These are phyloP conservation scores for Actinomortierella ambigua DNA, from an alignment of 371 early-diverging fungal genomes.

Conservation along the genomic window DNA sequence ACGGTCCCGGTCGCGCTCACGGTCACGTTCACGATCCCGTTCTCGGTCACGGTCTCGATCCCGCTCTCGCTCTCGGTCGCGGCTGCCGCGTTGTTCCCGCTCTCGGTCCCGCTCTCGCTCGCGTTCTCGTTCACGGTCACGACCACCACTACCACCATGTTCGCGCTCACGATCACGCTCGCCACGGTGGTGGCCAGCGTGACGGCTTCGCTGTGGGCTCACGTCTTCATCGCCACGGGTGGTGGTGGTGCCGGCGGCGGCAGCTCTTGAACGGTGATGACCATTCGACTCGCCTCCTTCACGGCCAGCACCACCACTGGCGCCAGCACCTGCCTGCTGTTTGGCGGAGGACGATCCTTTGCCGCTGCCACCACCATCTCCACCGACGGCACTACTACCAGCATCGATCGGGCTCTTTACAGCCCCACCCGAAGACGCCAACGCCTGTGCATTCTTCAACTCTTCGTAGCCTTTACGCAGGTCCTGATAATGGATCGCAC, in stretches of 20 bases:
- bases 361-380: constrained; percentile 19
- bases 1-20: not conserved
- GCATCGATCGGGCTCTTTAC: constrained; percentile 19
- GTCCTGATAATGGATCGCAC: constrained; percentile 38
- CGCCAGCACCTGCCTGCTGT: constrained; percentile 9
- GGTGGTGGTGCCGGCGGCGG: constrained; percentile 25
- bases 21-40: not conserved
- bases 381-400: constrained; percentile 18
- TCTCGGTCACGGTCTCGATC: constrained; percentile 1
- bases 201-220: no score
- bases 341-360: constrained; percentile 13
- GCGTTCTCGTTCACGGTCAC: constrained; percentile 21
- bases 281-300: not conserved
- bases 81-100: no score
- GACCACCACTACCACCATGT: constrained; percentile 16
- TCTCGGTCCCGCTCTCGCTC: constrained; percentile 25
- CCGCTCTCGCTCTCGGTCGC: not conserved
- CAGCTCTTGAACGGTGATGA: constrained; percentile 28
- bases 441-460: constrained; percentile 31
- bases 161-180: constrained; percentile 22
- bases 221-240: no score
- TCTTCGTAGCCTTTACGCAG: constrained; percentile 41
- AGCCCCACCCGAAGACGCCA: constrained; percentile 12
- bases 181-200: constrained; percentile 12
- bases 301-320: constrained; percentile 10